Base-by-base conservation (phyloP, 202 grass and related monocot species). In the Setaria viridis region DNA sequence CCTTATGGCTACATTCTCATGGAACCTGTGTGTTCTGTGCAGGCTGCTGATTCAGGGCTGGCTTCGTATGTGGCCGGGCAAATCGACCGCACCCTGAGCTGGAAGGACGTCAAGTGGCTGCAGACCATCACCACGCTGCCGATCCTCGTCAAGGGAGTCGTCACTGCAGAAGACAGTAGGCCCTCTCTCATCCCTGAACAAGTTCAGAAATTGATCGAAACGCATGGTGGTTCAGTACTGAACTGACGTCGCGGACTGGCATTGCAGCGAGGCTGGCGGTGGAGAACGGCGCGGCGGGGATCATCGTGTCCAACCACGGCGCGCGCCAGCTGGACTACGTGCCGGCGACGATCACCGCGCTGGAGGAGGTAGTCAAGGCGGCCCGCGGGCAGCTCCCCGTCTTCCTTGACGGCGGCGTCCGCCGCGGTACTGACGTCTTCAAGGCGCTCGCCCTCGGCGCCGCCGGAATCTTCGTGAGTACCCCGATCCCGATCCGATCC, bases 71-170 rank as follows among this genome's bases (percentile, higher is more conserved):
- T 99, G 5, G 91, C 96, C 49, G 93, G 93, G 4, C 96, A 99
- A 85, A 85, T 99, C 70, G 96, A 99, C 76, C 91, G 93, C 70
- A 89, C 96, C 32, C 87, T 99, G 85, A 99, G 93, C 76, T 99
- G 96, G 93, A 99, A 99, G 90, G 96, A 99, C 53, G 91, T 99
- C 4, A 96, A 99, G 88, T 96, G 96, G 96, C 84, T 99, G 74
- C 93, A 96, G 90, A 96, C 85, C 33, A 96, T 99, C 87, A 99
- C 96, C 34, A 82, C 91, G 42, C 62, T 99, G 91, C 96, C 96
- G 48, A 99, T 99, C 88, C 80, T 96, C 46, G 96, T 99, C 20
- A 99, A 99, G 88, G 96, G 96, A 56, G 93, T 99, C 64, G 76
- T 99, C 77, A 99, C 96, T 6, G 93, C 80, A n/a, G 96, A 99